Evolutionary conservation across 371 early-diverging fungal species (phyloP).

Genomic region (Agmasoma carcini): DNA sequence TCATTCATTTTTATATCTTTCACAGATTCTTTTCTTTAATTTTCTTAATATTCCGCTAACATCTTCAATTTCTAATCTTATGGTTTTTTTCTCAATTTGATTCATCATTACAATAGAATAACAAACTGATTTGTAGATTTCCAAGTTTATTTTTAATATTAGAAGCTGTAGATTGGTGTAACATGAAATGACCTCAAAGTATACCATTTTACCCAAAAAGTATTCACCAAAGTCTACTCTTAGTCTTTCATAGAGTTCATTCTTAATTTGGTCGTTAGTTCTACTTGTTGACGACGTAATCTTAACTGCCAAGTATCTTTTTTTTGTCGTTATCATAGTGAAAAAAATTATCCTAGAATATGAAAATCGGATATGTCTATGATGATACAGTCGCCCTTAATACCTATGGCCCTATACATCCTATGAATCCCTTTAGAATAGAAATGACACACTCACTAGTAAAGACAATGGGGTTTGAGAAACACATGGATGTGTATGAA

Average conservation of each 20-base stretch:
- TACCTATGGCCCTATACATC: conserved; percentile 66
- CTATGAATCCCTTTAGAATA: conserved; percentile 97
- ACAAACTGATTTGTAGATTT: not conserved
- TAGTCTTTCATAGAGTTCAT: not conserved
- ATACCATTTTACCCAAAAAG: not conserved
- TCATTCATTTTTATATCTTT: not conserved
- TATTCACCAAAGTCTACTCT: conserved; percentile 5
- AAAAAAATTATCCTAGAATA: too few species aligned
- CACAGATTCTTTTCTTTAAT: not conserved
- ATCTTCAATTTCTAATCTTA: not conserved
- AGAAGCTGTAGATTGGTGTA: not conserved
- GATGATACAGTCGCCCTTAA: conserved; percentile 62
- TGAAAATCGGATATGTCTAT: conserved; percentile 53
- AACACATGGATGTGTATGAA: conserved; percentile 70
- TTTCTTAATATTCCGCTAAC: conserved; percentile 8
- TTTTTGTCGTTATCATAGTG: too few species aligned
- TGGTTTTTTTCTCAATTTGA: not conserved
- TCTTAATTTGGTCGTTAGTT: not conserved
- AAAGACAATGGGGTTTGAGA: conserved; percentile 76
- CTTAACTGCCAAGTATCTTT: too few species aligned
- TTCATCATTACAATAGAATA: not conserved
- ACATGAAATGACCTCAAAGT: not conserved
- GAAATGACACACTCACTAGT: conserved; percentile 90
- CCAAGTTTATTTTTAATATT: not conserved
- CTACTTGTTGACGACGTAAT: too few species aligned